Conservation (phyloP, 116 monocot genomes). For the Cymodocea nodosa region DNA sequence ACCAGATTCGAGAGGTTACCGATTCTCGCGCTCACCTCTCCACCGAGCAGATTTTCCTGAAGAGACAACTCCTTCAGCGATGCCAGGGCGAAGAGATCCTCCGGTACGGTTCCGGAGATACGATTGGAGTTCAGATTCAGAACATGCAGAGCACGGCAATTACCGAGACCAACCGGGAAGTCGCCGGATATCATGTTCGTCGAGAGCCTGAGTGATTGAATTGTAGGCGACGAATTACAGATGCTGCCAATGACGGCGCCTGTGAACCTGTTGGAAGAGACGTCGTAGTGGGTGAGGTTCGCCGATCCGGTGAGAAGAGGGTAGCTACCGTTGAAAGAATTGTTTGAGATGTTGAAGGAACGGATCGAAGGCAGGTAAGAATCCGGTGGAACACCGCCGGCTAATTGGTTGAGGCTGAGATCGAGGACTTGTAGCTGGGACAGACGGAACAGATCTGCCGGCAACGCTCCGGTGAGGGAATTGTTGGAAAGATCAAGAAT, state of each 20-base stretch:
- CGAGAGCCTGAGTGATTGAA: constrained; percentile 40
- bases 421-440: constrained; percentile 32
- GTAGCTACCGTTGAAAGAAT: constrained; percentile 41
- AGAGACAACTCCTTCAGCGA: constrained; percentile 30
- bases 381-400: constrained; percentile 25
- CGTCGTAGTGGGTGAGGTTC: constrained; percentile 35
- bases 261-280: constrained; percentile 42
- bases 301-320: constrained; percentile 30
- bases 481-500: constrained; percentile 52
- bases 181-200: constrained; percentile 37
- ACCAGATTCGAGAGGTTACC: constrained; percentile 61
- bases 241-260: constrained; percentile 29
- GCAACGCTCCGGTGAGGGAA: constrained; percentile 32
- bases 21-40: constrained; percentile 29
- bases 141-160: constrained; percentile 39
- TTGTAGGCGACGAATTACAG: constrained; percentile 23
- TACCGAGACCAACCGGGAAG: constrained; percentile 55
- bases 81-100: constrained; percentile 52
- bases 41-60: constrained; percentile 39
- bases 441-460: constrained; percentile 26
- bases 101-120: constrained; percentile 38
- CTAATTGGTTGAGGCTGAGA: constrained; percentile 48
- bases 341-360: constrained; percentile 58
- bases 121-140: constrained; percentile 35
- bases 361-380: constrained; percentile 33